phyloP scores from a whole-genome alignment of 768 basidiomycete species.

The Naematelia encephala region DNA sequence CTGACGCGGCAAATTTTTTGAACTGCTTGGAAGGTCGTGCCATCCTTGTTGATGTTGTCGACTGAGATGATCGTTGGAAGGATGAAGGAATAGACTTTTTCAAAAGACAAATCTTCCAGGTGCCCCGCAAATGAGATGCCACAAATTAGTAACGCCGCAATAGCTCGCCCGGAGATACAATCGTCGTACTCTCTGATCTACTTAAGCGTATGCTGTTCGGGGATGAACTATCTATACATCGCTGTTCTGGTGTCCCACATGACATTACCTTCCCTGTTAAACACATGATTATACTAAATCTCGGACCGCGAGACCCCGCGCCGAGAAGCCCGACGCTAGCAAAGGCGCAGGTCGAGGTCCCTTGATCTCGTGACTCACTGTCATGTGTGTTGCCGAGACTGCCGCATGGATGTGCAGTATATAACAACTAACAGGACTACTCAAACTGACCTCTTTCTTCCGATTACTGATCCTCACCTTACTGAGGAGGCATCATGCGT shows the following conservation, averaged over 20 bases:
- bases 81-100: not conserved
- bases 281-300: not conserved
- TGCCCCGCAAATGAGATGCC: not conserved
- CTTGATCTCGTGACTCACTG: not conserved
- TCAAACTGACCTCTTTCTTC: too few species aligned
- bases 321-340: not conserved
- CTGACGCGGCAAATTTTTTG: slow-evolving; percentile 82
- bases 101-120: not conserved
- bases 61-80: not conserved
- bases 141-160: not conserved
- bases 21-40: slow-evolving; percentile 71
- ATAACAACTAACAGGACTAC: too few species aligned
- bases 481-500: not conserved
- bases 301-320: not conserved
- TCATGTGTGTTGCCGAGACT: not conserved
- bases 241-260: too few species aligned
- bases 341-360: too few species aligned
- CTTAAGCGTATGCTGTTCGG: too few species aligned
- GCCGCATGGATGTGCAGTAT: too few species aligned
- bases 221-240: too few species aligned
- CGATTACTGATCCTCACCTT: not conserved
- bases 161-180: too few species aligned
- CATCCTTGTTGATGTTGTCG: slow-evolving; percentile 24
- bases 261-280: too few species aligned
- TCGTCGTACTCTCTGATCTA: too few species aligned